Evolutionary conservation across 352 stramenopile genomes (phyloP).

Genomic region (Globisporangium cystogenes): DNA sequence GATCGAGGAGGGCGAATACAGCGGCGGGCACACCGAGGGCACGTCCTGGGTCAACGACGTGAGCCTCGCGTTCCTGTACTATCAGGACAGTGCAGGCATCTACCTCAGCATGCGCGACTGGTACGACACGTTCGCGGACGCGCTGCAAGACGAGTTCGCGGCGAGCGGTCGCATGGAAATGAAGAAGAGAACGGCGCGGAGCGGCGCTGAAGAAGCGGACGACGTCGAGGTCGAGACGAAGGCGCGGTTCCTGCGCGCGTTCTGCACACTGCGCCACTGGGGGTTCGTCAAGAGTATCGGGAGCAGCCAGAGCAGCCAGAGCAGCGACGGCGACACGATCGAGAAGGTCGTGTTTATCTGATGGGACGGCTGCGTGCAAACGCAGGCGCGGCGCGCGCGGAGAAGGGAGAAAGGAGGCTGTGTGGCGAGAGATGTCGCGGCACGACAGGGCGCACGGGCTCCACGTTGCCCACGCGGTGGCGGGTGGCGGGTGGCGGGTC

Average conservation of each 20-base stretch:
- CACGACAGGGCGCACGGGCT: too few relatives aligned
- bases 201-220: constrained; percentile 5
- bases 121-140: constrained; percentile 51
- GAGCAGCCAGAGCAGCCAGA: constrained; percentile 31
- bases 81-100: constrained; percentile 56
- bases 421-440: background rate
- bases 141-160: constrained; percentile 24
- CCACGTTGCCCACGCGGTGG: too few relatives aligned
- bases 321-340: constrained; percentile 47
- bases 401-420: constrained; percentile 1
- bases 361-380: too few relatives aligned
- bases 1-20: constrained; percentile 17
- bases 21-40: constrained; percentile 3
- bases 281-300: constrained; percentile 54
- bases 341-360: constrained; percentile 84
- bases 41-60: constrained; percentile 50
- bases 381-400: background rate
- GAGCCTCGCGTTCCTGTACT: constrained; percentile 62
- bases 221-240: constrained; percentile 27
- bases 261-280: constrained; percentile 69
- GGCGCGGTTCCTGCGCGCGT: constrained; percentile 57
- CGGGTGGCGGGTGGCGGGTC: too few relatives aligned
- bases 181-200: constrained; percentile 15
- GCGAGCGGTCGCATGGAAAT: constrained; percentile 1
- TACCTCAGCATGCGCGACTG: constrained; percentile 60